Evolutionary conservation across 495 filamentous ascomycete species (phyloP).

Genomic region (Melanomma pulvis-pyrius): DNA sequence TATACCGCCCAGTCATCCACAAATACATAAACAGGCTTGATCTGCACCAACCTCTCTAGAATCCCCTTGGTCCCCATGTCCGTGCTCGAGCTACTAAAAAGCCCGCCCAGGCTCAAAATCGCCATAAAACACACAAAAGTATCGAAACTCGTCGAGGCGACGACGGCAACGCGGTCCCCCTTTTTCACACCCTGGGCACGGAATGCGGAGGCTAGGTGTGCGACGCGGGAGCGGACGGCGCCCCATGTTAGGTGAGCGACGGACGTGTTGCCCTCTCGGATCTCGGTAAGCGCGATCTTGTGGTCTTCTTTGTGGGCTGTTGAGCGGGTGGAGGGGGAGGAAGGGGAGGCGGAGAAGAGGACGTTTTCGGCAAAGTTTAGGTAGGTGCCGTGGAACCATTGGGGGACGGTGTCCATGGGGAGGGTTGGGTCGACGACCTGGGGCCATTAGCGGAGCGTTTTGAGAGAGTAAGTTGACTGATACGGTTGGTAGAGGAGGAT

Average conservation of each 20-base stretch:
- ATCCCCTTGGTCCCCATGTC: constrained; percentile 81
- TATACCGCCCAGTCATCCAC: constrained; percentile 79
- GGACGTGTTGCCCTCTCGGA: constrained; percentile 68
- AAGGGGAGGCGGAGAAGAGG: constrained; percentile 52
- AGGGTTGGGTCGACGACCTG: constrained; percentile 65
- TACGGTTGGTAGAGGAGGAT: not conserved
- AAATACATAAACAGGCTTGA: constrained; percentile 72
- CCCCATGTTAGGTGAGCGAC: constrained; percentile 64
- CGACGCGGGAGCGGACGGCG: constrained; percentile 60
- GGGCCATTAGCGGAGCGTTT: constrained; percentile 30
- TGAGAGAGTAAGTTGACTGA: not conserved
- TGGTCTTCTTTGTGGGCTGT: constrained; percentile 66
- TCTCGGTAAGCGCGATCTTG: constrained; percentile 69
- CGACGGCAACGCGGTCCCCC: constrained; percentile 73
- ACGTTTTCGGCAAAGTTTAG: constrained; percentile 70
- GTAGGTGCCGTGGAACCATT: constrained; percentile 67
- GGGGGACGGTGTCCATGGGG: constrained; percentile 68
- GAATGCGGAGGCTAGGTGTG: constrained; percentile 62
- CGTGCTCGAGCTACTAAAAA: constrained; percentile 73
- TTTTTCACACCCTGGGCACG: constrained; percentile 61
- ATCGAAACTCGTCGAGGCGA: constrained; percentile 73
- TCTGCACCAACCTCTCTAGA: constrained; percentile 70
- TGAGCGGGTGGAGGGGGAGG: constrained; percentile 41
- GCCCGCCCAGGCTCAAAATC: constrained; percentile 64
- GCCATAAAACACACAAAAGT: constrained; percentile 69